Base-by-base conservation (phyloP, 2,329 filamentous ascomycete species). In the Aspergillus cejpii region DNA sequence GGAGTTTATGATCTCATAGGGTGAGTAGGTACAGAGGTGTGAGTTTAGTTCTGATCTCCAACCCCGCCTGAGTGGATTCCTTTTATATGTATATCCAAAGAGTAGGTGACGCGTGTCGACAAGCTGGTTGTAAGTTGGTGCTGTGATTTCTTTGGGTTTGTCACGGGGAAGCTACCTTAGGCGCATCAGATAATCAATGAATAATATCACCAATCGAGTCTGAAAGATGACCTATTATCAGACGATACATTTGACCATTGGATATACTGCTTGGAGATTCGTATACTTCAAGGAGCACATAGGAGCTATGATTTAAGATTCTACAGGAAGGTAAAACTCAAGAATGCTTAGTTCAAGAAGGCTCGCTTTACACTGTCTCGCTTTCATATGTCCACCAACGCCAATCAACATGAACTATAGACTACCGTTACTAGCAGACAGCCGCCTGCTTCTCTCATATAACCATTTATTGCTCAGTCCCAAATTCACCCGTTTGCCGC, bases 391-490 rank as follows among this genome's bases (percentile, higher is more conserved):
- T 36, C 46, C 43, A 45, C 44, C 11, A 44, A 43, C 47, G 29
- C 47, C 23, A 45, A 31, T 24, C 21, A 43, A 48, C 14, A 15
- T 37, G 37, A 45, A 41, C 60, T 45, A 66, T 51, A 64, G 55
- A 44, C 62, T 54, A 26, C 64, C 63, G 42, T 64, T 66, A 48
- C 63, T 66, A 10, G 66, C 57, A 27, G 66, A 69, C 19, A 67
- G 52, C 21, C 63, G 58, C 34, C 64, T 59, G 41, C 85, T 84
- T 68, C 83, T 87, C 67, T 96, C 88, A 62, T 95, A 97, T 48
- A 96, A 68, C 91, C 91, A 97, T 70, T 92, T 94, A 71, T 82
- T 95, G 67, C 91, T 96, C 61, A 96, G 62, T 0, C 82, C 81
- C 41, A 94, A 80, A 53, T 80, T 89, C 33, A 83, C 82, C 45